Evolutionary conservation across 1,139 yeast species (phyloP).

Genomic region (Waltiozyma sp.): DNA sequence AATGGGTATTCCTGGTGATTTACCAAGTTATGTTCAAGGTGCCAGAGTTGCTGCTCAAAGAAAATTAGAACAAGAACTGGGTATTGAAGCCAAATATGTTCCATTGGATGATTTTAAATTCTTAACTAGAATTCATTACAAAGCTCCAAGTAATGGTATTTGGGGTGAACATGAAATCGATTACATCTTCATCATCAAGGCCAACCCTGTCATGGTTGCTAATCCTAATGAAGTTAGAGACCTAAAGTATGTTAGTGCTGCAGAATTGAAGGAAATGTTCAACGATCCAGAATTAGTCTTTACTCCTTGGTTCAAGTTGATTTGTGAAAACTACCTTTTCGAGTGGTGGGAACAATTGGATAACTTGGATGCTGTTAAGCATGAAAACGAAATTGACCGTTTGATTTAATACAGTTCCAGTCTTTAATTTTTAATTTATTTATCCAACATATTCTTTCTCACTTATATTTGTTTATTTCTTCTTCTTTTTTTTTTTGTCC

Average conservation of each 20-base stretch:
- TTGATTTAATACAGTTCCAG: too few species aligned
- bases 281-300: conserved; percentile 50
- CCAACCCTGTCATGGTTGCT: conserved; percentile 41
- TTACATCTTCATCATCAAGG: conserved; percentile 71
- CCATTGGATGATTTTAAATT: conserved; percentile 67
- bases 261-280: conserved; percentile 68
- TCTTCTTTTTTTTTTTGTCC: too few species aligned
- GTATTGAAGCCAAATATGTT: conserved; percentile 53
- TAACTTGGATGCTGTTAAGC: conserved; percentile 22
- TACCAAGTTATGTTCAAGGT: conserved; percentile 59
- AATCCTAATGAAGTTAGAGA: conserved; percentile 82
- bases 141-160: conserved; percentile 67
- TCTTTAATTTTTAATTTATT: too few species aligned
- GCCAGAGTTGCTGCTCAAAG: conserved; percentile 85
- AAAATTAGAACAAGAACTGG: conserved; percentile 86
- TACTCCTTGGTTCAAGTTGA: conserved; percentile 97
- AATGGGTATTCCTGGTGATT: conserved; percentile 41
- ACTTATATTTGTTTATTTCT: too few species aligned
- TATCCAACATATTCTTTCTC: too few species aligned
- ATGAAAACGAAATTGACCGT: conserved; percentile 15
- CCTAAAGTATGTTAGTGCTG: conserved; percentile 57
- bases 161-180: conserved; percentile 99
- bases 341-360: conserved; percentile 87
- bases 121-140: conserved; percentile 89
- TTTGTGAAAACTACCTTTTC: conserved; percentile 82